Conservation (phyloP, 306 rosid genomes). For the Trifolium subterraneum region DNA sequence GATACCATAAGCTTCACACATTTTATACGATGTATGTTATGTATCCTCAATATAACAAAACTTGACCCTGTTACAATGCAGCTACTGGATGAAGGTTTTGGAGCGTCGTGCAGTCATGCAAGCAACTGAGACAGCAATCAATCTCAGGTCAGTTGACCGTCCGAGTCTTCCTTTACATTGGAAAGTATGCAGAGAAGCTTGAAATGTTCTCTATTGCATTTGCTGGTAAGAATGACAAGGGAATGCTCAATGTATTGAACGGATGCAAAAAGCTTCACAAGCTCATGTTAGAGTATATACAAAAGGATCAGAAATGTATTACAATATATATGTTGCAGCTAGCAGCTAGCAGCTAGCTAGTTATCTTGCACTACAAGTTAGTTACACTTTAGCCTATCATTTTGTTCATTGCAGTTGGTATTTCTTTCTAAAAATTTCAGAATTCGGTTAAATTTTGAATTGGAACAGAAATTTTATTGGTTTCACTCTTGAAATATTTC, state of each 20-base stretch:
- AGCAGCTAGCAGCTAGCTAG: too few relatives aligned
- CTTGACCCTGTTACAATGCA: constrained; percentile 69
- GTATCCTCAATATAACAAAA: constrained; percentile 67
- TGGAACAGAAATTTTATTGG: too few relatives aligned
- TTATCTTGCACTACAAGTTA: constrained; percentile 1
- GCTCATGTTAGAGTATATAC: constrained; percentile 70
- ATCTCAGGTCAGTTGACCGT: constrained; percentile 74
- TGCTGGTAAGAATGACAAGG: constrained; percentile 85
- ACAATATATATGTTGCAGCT: too few relatives aligned
- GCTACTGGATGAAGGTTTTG: constrained; percentile 93
- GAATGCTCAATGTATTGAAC: constrained; percentile 81
- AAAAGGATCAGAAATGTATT: too few relatives aligned
- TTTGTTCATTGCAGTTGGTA: too few relatives aligned
- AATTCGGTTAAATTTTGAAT: too few relatives aligned
- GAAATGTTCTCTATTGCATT: constrained; percentile 89
- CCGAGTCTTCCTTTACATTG: constrained; percentile 81
- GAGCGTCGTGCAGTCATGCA: constrained; percentile 95
- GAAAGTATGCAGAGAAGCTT: constrained; percentile 86
- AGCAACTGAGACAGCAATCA: constrained; percentile 71
- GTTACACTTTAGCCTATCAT: too few relatives aligned
- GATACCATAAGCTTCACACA: constrained; percentile 43
- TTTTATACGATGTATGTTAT: constrained; percentile 75
- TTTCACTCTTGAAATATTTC: too few relatives aligned
- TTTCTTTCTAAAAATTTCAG: too few relatives aligned
- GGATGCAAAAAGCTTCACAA: constrained; percentile 92